These are phyloP conservation scores for Nevesoporus exiguus DNA, from an alignment of 768 basidiomycete species.

Conservation along the genomic window DNA sequence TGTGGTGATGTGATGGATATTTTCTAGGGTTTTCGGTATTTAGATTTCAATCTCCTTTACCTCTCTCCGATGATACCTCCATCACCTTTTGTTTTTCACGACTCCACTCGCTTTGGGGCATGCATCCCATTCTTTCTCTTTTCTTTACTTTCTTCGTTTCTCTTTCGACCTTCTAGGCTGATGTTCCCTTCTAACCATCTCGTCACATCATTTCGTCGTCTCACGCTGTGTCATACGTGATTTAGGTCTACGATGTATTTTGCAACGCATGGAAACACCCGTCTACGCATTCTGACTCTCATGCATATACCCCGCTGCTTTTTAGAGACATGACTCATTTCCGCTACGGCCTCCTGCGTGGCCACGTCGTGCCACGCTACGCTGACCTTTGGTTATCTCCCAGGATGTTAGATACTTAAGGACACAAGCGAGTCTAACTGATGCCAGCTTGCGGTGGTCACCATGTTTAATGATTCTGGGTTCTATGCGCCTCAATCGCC, in stretches of 20 bases:
- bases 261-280: slow-evolving; percentile 35
- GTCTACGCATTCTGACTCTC: slow-evolving; percentile 15
- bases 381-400: slow-evolving; percentile 2
- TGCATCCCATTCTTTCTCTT: slow-evolving; percentile 19
- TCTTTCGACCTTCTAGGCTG: slow-evolving; percentile 30
- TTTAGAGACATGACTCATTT: slow-evolving; percentile 2
- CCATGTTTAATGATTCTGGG: slow-evolving; percentile 17
- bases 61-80: slow-evolving; percentile 81
- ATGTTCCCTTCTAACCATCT: slow-evolving; percentile 29
- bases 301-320: neutral
- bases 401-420: slow-evolving; percentile 8
- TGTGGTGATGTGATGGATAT: slow-evolving; percentile 74
- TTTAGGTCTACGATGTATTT: slow-evolving; percentile 39
- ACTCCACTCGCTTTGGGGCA: slow-evolving; percentile 24
- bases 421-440: neutral
- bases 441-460: neutral
- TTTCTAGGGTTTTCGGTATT: slow-evolving; percentile 56
- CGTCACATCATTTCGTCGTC: slow-evolving; percentile 34
- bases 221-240: slow-evolving; percentile 39
- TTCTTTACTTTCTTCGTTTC: slow-evolving; percentile 2
- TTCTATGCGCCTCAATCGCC: slow-evolving; percentile 45
- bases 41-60: slow-evolving; percentile 68
- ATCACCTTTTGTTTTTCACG: slow-evolving; percentile 31
- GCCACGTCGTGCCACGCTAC: slow-evolving; percentile 22
- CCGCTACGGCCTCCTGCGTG: slow-evolving; percentile 9